Evolutionary conservation across 371 early-diverging fungal genomes (phyloP).

Genomic region (Mucor sp.): DNA sequence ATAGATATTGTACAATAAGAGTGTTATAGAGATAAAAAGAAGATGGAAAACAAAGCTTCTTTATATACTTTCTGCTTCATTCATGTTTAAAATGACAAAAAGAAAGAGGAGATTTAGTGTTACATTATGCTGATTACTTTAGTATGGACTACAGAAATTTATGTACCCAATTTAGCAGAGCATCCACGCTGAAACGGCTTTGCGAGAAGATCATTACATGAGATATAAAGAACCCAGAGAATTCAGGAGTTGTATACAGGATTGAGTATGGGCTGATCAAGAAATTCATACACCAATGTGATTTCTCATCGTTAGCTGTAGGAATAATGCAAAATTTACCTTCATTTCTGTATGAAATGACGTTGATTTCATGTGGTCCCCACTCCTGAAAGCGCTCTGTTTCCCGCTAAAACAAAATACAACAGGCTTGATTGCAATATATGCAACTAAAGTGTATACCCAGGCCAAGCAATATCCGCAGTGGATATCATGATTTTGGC

Average conservation of each 20-base stretch:
- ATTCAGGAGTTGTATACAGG: not conserved
- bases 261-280: too few relatives aligned
- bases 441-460: conserved; percentile 3
- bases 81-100: not conserved
- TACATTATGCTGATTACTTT: not conserved
- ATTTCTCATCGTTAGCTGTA: not conserved
- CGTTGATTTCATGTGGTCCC: not conserved
- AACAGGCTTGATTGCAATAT: not conserved
- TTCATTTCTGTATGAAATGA: not conserved
- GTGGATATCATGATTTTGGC: not conserved
- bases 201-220: not conserved
- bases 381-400: not conserved
- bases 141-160: not conserved
- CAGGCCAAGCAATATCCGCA: not conserved
- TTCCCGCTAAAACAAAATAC: conserved; percentile 1
- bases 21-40: not conserved
- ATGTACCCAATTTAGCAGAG: not conserved
- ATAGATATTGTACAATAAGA: not conserved
- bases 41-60: not conserved
- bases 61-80: not conserved
- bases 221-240: not conserved
- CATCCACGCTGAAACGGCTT: not conserved
- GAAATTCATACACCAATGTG: not conserved
- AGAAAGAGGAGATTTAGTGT: not conserved
- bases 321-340: not conserved